A percentile compares a stretch with the other conserved stretches of the same genome.
Evolutionary conservation across 1,284 basidiomycete species (phyloP).

Genomic region (Waitea zeae): DNA sequence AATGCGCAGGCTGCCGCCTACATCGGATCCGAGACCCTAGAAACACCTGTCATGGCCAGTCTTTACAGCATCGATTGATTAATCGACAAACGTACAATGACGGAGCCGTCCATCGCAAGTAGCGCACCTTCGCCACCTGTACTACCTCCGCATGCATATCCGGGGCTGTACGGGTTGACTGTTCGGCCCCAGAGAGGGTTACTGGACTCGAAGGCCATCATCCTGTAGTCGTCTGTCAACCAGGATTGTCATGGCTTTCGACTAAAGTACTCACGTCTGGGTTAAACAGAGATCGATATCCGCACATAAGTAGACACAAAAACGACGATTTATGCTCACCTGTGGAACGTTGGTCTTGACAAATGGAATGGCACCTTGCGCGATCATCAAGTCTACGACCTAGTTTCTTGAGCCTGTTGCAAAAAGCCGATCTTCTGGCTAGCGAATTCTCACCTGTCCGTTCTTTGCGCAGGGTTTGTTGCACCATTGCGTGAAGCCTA

Average conservation of each 20-base stretch:
- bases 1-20: constrained; percentile 64
- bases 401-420: no score
- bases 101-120: constrained; percentile 58
- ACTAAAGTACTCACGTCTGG: not conserved
- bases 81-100: no score
- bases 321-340: constrained; percentile 3
- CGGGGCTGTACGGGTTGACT: constrained; percentile 48
- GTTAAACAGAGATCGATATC: not conserved
- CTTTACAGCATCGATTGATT: no score
- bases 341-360: constrained; percentile 71
- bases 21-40: constrained; percentile 69
- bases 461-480: no score
- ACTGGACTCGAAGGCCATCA: constrained; percentile 76
- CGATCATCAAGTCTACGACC: constrained; percentile 25
- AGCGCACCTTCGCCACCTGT: constrained; percentile 70
- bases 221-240: no score
- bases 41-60: no score
- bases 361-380: constrained; percentile 37
- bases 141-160: constrained; percentile 59
- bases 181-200: constrained; percentile 73
- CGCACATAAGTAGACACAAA: no score
- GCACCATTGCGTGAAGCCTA: constrained; percentile 59
- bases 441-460: no score
- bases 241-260: no score
- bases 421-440: no score